phyloP scores from a whole-genome alignment of 1,284 basidiomycete species.

The Phlebopus sp. region DNA sequence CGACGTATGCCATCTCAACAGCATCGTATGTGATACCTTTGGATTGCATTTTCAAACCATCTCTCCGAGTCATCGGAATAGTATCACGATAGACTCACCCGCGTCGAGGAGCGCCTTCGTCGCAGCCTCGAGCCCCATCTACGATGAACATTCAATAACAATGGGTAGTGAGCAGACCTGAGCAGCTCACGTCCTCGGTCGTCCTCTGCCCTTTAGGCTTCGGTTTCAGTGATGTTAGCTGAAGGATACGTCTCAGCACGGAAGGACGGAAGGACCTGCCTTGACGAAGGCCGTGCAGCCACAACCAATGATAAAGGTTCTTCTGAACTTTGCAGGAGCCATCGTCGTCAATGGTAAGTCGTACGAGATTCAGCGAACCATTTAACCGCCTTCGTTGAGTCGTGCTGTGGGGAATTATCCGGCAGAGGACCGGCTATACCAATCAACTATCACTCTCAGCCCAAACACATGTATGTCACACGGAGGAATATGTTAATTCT shows the following conservation, averaged over 20 bases:
- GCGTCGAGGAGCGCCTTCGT: slow-evolving; percentile 86
- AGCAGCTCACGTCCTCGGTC: slow-evolving; percentile 61
- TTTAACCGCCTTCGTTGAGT: too few relatives aligned
- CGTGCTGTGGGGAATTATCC: too few relatives aligned
- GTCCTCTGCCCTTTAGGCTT: slow-evolving; percentile 62
- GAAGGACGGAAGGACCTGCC: slow-evolving; percentile 34
- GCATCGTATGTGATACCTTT: slow-evolving; percentile 79
- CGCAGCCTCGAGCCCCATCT: slow-evolving; percentile 81
- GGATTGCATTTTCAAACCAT: background rate
- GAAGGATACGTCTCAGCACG: background rate
- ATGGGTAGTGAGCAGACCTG: background rate
- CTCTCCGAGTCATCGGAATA: background rate
- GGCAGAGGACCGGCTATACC: too few relatives aligned
- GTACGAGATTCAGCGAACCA: background rate
- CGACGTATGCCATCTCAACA: slow-evolving; percentile 76
- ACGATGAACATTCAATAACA: slow-evolving; percentile 1
- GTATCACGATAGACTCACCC: slow-evolving; percentile 39
- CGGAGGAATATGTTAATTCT: too few relatives aligned
- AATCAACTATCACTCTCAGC: too few relatives aligned
- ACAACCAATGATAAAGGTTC: slow-evolving; percentile 71
- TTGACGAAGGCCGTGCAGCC: slow-evolving; percentile 84
- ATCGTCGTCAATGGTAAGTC: slow-evolving; percentile 1
- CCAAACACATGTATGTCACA: background rate
- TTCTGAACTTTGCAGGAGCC: slow-evolving; percentile 17
- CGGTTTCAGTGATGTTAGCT: background rate